Percentiles rank a stretch among this genome's conserved stretches.
phyloP scores from a whole-genome alignment of 176 grass and related monocot genomes.

The Oryza glumipatula region DNA sequence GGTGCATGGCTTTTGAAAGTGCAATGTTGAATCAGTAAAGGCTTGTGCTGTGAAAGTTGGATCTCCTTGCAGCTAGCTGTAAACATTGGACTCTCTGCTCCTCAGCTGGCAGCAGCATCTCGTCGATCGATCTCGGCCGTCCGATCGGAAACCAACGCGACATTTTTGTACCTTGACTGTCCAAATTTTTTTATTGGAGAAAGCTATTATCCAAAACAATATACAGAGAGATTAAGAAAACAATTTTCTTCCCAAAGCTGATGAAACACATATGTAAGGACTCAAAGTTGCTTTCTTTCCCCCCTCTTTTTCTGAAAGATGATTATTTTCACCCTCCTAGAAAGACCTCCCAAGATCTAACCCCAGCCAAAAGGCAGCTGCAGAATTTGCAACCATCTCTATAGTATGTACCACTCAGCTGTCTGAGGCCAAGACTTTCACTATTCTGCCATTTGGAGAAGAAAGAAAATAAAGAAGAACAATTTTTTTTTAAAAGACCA shows the following conservation, averaged over 20 bases:
- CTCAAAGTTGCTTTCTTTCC: slow-evolving; percentile 36
- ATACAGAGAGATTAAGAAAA: background rate
- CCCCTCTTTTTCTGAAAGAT: slow-evolving; percentile 29
- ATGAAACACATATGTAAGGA: slow-evolving; percentile 1
- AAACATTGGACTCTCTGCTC: slow-evolving; percentile 16
- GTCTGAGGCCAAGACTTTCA: slow-evolving; percentile 27
- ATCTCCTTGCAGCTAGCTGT: slow-evolving; percentile 22
- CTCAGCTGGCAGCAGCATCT: background rate
- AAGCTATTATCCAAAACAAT: background rate
- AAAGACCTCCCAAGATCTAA: slow-evolving; percentile 57
- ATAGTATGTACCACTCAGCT: background rate
- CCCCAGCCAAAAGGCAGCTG: slow-evolving; percentile 4
- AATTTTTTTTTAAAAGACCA: background rate
- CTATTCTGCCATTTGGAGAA: background rate
- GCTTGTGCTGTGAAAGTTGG: slow-evolving; percentile 37
- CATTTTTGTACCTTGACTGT: background rate
- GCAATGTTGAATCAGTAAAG: slow-evolving; percentile 40
- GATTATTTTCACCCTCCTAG: slow-evolving; percentile 29
- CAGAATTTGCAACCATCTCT: slow-evolving; percentile 36
- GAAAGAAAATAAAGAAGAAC: background rate
- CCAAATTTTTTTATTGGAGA: background rate
- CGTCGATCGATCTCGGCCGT: background rate
- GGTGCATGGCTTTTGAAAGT: slow-evolving; percentile 37
- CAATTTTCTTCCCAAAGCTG: background rate
- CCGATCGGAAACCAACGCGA: background rate